Conservation (phyloP, 805 yeast species). For the Clavispora santaluciae region DNA sequence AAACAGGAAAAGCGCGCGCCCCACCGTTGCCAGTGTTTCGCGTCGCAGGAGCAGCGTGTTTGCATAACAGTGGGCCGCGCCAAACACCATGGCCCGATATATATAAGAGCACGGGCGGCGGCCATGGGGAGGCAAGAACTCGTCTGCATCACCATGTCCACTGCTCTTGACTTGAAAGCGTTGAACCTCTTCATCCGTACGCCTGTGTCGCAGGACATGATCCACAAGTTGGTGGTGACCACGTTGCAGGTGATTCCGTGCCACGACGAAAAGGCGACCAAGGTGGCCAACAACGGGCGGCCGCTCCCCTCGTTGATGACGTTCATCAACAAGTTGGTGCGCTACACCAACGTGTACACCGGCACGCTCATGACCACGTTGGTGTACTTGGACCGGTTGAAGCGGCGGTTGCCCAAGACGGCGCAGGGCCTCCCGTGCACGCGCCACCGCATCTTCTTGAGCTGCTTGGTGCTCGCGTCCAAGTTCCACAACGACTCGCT, state of each 20-base stretch:
- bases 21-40: background rate
- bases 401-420: slow-evolving; percentile 57
- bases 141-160: background rate
- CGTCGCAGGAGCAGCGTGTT: slow-evolving; percentile 1
- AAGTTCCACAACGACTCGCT: slow-evolving; percentile 75
- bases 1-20: background rate
- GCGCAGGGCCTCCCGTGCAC: slow-evolving; percentile 79
- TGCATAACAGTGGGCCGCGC: background rate
- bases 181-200: slow-evolving; percentile 53
- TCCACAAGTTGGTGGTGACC: slow-evolving; percentile 60
- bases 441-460: slow-evolving; percentile 69
- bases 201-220: slow-evolving; percentile 72
- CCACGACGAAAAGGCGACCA: slow-evolving; percentile 35
- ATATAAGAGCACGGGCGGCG: no score
- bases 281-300: slow-evolving; percentile 26
- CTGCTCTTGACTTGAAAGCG: slow-evolving; percentile 43
- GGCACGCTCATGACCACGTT: slow-evolving; percentile 73
- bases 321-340: slow-evolving; percentile 64
- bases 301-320: slow-evolving; percentile 68
- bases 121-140: no score
- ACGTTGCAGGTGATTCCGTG: slow-evolving; percentile 68
- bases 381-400: slow-evolving; percentile 60
- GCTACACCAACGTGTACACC: slow-evolving; percentile 74
- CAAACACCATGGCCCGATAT: background rate
- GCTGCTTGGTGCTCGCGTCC: slow-evolving; percentile 67